Percentiles rank a stretch among this genome's conserved stretches.
Conservation (phyloP, 768 basidiomycete genomes). For the Auricularia sp. region DNA sequence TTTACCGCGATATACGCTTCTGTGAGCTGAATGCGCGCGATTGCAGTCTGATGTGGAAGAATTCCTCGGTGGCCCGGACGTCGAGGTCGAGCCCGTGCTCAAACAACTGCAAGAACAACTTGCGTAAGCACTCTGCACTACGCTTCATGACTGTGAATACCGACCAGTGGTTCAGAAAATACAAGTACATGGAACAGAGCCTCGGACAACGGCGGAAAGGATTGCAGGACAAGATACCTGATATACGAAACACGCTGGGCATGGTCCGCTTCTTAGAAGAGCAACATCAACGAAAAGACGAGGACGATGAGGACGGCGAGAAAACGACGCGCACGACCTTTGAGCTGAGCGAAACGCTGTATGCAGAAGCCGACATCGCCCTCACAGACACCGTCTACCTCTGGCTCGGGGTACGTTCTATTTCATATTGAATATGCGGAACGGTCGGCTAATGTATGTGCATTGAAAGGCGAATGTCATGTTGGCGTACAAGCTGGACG, state of each 20-base stretch:
- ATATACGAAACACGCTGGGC: slow-evolving; percentile 82
- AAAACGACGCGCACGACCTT: slow-evolving; percentile 69
- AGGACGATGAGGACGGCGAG: slow-evolving; percentile 41
- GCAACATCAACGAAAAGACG: slow-evolving; percentile 47
- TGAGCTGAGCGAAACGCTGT: slow-evolving; percentile 93
- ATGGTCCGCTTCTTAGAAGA: slow-evolving; percentile 81
- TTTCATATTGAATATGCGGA: not conserved
- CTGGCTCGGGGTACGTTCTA: slow-evolving; percentile 79
- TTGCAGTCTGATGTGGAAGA: slow-evolving; percentile 75
- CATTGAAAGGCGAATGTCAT: slow-evolving; percentile 81
- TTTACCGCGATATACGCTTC: not conserved
- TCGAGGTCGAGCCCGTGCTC: slow-evolving; percentile 66
- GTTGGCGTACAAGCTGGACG: slow-evolving; percentile 82
- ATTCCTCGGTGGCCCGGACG: slow-evolving; percentile 71
- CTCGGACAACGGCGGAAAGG: slow-evolving; percentile 65
- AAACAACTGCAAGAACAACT: slow-evolving; percentile 84
- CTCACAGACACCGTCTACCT: slow-evolving; percentile 84
- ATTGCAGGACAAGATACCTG: slow-evolving; percentile 90
- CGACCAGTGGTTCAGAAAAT: slow-evolving; percentile 59
- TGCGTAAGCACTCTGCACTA: slow-evolving; percentile 49
- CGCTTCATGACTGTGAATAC: slow-evolving; percentile 8
- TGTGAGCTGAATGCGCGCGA: not conserved
- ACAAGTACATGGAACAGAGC: slow-evolving; percentile 93
- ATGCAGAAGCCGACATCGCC: slow-evolving; percentile 80
- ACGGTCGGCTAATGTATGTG: not conserved